phyloP scores from a whole-genome alignment of 139 green algal genomes.

The Chlamydomonas sp. region DNA sequence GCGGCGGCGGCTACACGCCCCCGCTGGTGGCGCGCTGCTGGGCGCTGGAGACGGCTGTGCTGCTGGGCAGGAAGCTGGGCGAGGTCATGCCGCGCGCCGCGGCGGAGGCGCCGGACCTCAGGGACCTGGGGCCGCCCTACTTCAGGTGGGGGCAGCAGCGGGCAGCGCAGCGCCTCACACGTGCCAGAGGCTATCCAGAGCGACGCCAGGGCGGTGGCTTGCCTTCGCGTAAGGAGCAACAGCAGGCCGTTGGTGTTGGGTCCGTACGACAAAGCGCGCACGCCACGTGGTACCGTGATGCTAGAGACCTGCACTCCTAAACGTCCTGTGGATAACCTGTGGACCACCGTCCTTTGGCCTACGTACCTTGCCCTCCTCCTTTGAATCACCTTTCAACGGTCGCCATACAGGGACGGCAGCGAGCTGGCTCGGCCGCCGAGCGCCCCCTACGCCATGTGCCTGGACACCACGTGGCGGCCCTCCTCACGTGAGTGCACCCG shows the following conservation, averaged over 20 bases:
- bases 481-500: not conserved
- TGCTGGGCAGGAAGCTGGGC: slow-evolving; percentile 18
- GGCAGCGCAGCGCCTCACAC: not conserved
- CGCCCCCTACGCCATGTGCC: slow-evolving; percentile 22
- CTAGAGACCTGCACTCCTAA: too few relatives aligned
- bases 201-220: not conserved
- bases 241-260: too few relatives aligned
- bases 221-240: not conserved
- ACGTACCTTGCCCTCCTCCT: not conserved
- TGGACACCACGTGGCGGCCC: slow-evolving; percentile 30
- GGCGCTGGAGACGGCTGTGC: slow-evolving; percentile 36
- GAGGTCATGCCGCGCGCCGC: slow-evolving; percentile 23
- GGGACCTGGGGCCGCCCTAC: slow-evolving; percentile 32
- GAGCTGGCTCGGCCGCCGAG: slow-evolving; percentile 3
- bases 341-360: too few relatives aligned
- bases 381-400: not conserved
- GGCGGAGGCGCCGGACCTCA: slow-evolving; percentile 16
- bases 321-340: too few relatives aligned
- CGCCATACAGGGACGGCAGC: not conserved
- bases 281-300: too few relatives aligned
- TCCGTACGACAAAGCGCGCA: too few relatives aligned
- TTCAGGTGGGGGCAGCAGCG: slow-evolving; percentile 14
- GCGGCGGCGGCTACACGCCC: slow-evolving; percentile 32
- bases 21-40: slow-evolving; percentile 26
- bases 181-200: not conserved